Evolutionary conservation across 1,284 basidiomycete species (phyloP).

Genomic region (Tylopilus sp.): DNA sequence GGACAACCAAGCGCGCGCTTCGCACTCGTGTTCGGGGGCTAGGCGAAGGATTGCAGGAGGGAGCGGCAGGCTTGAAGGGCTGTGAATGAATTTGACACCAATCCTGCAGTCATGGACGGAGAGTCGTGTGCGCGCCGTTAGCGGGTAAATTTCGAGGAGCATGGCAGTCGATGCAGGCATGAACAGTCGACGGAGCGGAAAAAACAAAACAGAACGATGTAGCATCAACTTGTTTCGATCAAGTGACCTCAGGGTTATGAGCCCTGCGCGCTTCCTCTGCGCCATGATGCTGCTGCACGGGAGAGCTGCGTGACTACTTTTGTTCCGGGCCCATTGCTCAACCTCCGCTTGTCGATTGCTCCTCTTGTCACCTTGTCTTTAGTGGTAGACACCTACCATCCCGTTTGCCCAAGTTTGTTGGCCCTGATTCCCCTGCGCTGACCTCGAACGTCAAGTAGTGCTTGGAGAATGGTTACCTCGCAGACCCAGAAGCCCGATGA

Average conservation of each 20-base stretch:
- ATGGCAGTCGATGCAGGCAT: not conserved
- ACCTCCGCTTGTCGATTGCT: not conserved
- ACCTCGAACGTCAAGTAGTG: not conserved
- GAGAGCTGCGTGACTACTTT: no score
- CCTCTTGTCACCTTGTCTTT: not conserved
- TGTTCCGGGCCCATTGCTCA: no score
- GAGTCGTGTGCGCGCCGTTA: not conserved
- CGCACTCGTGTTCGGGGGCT: not conserved
- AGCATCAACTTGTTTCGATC: slow-evolving; percentile 40
- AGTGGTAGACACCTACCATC: not conserved
- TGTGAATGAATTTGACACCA: slow-evolving; percentile 15
- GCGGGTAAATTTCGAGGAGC: not conserved
- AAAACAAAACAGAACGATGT: not conserved
- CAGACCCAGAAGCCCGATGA: slow-evolving; percentile 2
- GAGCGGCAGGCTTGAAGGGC: slow-evolving; percentile 12
- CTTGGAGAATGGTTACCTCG: slow-evolving; percentile 2
- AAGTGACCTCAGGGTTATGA: slow-evolving; percentile 40
- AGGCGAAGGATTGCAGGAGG: slow-evolving; percentile 16
- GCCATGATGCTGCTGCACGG: slow-evolving; percentile 38
- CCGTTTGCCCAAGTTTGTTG: slow-evolving; percentile 1
- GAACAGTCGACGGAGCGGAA: not conserved
- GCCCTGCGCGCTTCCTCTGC: slow-evolving; percentile 40
- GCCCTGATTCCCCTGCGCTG: not conserved
- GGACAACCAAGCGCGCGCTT: slow-evolving; percentile 41
- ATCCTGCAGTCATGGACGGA: not conserved